Evolutionary conservation across 768 basidiomycete species (phyloP), one percentile per base, ranked within the genome.

Genomic region (Mycena galericulata): DNA sequence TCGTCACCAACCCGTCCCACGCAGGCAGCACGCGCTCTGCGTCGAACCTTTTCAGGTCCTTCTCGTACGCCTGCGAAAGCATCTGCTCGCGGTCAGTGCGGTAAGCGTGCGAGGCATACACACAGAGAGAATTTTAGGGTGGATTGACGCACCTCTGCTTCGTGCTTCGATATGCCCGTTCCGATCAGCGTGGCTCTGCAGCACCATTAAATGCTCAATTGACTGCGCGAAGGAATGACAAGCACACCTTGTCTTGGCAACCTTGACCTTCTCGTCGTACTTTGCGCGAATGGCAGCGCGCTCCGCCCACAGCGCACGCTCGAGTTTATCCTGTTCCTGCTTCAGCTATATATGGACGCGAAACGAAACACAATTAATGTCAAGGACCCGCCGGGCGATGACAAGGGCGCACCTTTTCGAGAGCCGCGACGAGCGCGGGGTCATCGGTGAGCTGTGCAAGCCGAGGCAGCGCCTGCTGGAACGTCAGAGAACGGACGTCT

Each of bases 1-100:
- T 88, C 55, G 86, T 79, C 22, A 90, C 77, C n/a, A 95, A 83
- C 22, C 86, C 87, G 73, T 93, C 93, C 92, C 93, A 96, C 11
- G 92, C 91, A 3, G 88, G 83, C 8, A 95, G 77, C 12, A 84
- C 90, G 40, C 90, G 85, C 56, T 93, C 89, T n/a, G 73, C 73
- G 74, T 95, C 94, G 74, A 94, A 94, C 68, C 83, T 86, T 41
- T 77, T 80, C 40, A 95, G 76, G 67, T 94, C 93, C 71, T 83
- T 87, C 66, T 85, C 87, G 79, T 90, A 90, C 26, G 86, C 85
- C 53, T 86, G 86, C 53, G 87, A 85, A 71, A 95, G 79, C 84
- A 84, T 88, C 94, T 96, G 76, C 40, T 18, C 20, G 36, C 30
- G 29, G 43, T 55, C 45, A 27, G 34, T 22, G 24, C 43, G 32